These are phyloP conservation scores for Clarireedia sp. DNA, from an alignment of 2,329 filamentous ascomycete species.

Conservation along the genomic window DNA sequence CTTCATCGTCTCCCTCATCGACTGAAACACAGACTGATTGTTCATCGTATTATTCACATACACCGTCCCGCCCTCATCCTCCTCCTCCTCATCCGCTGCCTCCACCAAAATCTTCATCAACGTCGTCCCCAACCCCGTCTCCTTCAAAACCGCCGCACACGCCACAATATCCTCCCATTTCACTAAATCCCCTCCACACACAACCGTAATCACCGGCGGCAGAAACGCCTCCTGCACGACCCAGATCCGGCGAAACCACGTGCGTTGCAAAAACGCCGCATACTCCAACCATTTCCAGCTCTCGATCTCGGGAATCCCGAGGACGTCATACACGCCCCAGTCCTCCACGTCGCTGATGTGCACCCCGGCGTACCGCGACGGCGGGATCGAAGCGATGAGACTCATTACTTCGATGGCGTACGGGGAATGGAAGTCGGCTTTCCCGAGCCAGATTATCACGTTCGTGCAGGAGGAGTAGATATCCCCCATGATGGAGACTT, in stretches of 20 bases:
- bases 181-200: slow-evolving; percentile 4
- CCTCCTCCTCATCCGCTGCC: not conserved
- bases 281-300: slow-evolving; percentile 9
- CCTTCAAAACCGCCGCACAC: slow-evolving; percentile 7
- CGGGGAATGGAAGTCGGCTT: not conserved
- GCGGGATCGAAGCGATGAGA: not conserved
- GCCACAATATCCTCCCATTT: slow-evolving; percentile 4
- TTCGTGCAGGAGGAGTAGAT: slow-evolving; percentile 9
- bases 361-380: not conserved
- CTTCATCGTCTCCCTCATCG: slow-evolving; percentile 1
- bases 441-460: slow-evolving; percentile 13
- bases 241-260: slow-evolving; percentile 14
- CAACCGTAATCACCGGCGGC: slow-evolving; percentile 2
- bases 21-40: slow-evolving; percentile 11
- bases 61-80: not conserved
- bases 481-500: slow-evolving; percentile 12
- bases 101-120: slow-evolving; percentile 7
- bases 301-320: slow-evolving; percentile 7
- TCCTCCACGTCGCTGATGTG: slow-evolving; percentile 4
- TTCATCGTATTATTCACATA: slow-evolving; percentile 9
- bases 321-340: not conserved
- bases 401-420: slow-evolving; percentile 4
- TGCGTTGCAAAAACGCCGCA: slow-evolving; percentile 11
- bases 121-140: slow-evolving; percentile 7
- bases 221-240: slow-evolving; percentile 13